Percentiles rank a stretch among this genome's conserved stretches.
Conservation (phyloP, 768 basidiomycete genomes). For the Rickenella mellea region DNA sequence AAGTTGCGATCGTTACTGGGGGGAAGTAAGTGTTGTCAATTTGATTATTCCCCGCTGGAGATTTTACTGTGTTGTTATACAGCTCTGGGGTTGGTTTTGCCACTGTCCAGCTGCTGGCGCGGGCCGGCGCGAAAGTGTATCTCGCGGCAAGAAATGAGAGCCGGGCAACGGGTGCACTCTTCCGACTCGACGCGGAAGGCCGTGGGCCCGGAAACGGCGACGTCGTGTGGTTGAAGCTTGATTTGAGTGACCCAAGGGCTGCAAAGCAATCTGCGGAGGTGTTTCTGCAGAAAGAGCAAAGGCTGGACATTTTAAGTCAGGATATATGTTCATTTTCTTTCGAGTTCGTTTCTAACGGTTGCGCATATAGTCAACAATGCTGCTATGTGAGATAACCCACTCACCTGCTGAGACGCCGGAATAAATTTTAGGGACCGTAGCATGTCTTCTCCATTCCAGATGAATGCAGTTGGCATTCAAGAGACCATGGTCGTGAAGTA, state of each 20-base stretch:
- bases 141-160: constrained; percentile 40
- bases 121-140: constrained; percentile 49
- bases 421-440: constrained; percentile 6
- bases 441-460: background rate
- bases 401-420: background rate
- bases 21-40: constrained; percentile 34
- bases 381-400: constrained; percentile 3
- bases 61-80: background rate
- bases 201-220: constrained; percentile 34
- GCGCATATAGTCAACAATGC: constrained; percentile 14
- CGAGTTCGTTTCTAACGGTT: background rate
- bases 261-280: constrained; percentile 40
- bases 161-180: constrained; percentile 38
- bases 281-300: constrained; percentile 37
- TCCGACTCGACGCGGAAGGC: constrained; percentile 31
- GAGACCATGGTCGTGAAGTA: constrained; percentile 3
- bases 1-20: constrained; percentile 48
- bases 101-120: constrained; percentile 33
- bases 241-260: constrained; percentile 37
- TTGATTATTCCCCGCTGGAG: background rate
- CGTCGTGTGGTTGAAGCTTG: constrained; percentile 40
- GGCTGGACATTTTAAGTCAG: constrained; percentile 47
- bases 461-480: constrained; percentile 8
- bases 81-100: constrained; percentile 29
- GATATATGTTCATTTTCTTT: background rate